Conservation (phyloP, 2,329 filamentous ascomycete genomes). For the Dendryphion nanum region DNA sequence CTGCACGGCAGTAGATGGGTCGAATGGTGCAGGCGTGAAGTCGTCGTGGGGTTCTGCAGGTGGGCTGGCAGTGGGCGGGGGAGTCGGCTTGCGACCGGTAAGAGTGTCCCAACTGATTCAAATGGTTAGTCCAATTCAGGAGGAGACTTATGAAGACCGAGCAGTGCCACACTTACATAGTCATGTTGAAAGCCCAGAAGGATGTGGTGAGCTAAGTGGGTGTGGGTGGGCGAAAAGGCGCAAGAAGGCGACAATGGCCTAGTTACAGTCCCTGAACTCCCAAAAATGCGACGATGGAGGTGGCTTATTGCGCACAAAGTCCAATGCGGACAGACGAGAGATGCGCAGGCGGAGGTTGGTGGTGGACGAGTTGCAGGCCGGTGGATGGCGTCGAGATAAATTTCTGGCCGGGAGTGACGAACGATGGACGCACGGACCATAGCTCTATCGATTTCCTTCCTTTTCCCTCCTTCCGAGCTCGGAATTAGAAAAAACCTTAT, state of each 20-base stretch:
- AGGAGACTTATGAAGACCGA: neutral
- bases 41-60: constrained; percentile 45
- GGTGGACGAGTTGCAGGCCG: constrained; percentile 15
- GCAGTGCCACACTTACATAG: constrained; percentile 27
- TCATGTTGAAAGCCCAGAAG: constrained; percentile 36
- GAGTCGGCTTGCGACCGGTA: constrained; percentile 56
- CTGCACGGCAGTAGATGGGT: constrained; percentile 66
- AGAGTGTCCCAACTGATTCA: constrained; percentile 55
- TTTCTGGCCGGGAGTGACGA: constrained; percentile 29
- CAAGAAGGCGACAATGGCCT: constrained; percentile 17
- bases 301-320: too few species aligned
- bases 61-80: constrained; percentile 46
- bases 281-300: constrained; percentile 12
- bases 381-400: constrained; percentile 21
- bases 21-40: constrained; percentile 61
- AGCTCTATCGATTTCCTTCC: neutral
- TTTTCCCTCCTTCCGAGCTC: constrained; percentile 27
- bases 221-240: constrained; percentile 12
- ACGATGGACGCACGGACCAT: constrained; percentile 18
- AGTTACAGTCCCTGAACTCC: constrained; percentile 18
- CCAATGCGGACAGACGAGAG: too few species aligned
- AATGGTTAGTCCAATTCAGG: neutral
- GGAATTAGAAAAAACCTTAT: constrained; percentile 14
- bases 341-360: constrained; percentile 30
- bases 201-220: constrained; percentile 3